Evolutionary conservation across 345 rosid genomes (phyloP), one percentile per base, ranked within the genome.

Genomic region (Rhodamnia rubescens): DNA sequence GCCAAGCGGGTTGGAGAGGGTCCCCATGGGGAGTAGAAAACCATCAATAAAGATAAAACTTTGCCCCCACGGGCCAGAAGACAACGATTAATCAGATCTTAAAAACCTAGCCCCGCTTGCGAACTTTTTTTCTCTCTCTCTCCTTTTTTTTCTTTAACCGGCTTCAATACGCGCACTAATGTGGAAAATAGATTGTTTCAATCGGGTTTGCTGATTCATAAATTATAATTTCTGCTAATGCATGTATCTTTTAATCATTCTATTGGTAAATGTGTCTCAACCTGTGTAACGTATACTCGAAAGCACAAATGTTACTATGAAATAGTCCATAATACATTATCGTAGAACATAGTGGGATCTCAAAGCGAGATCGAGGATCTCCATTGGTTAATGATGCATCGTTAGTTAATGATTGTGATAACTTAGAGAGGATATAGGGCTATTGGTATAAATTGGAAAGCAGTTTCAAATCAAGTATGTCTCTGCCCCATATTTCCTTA

Each of bases 101-200:
- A n/a, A n/a, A n/a, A 59, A 18, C 56, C 54, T 53, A 1, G 54
- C 20, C 54, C 20, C 21, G 15, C 54, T 16, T 0, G 2, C 74
- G 27, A 5, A 26, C 29, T 26, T 5, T 27, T 3, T 18, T 27
- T 16, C 7, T 14, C 21, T 29, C 4, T 29, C 7, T 29, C 13
- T 12, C n/a, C n/a, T n/a, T n/a, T n/a, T 27, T 13, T 14, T 32
- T 7, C 11, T 7, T 29, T 27, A 7, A 0, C 21, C 4, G 0
- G 42, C 74, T 61, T 61, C 42, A 15, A 15, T 15, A 61, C 1
- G 6, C 18, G 42, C 4, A 29, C 32, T 64, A 5, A 3, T 32
- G 24, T 4, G 36, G 0, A 64, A 64, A 29, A 64, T 64, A 7
- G 12, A 32, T 2, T 64, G 6, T 64, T 32, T 29, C 8, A 64